Percentiles rank a stretch among this genome's conserved stretches.
Conservation (phyloP, 2,329 filamentous ascomycete species). For the Pezicula rhizophila region DNA sequence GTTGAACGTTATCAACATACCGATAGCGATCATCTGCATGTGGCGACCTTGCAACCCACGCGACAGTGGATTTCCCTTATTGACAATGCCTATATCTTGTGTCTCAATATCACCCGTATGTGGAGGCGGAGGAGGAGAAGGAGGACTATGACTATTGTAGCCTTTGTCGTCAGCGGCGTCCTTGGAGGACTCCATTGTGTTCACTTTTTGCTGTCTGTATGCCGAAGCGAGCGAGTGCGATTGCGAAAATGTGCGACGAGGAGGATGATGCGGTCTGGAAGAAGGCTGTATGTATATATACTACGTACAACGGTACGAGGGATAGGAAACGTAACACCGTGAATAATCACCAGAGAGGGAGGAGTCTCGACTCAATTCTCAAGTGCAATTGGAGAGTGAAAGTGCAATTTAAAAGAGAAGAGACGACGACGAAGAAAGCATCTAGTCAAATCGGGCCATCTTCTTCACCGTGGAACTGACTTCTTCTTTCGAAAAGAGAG, state of each 20-base stretch:
- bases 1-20: neutral
- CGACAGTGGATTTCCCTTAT: conserved; percentile 1
- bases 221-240: neutral
- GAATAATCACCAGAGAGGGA: no score
- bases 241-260: neutral
- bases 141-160: neutral
- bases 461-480: no score
- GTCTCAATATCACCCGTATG: neutral
- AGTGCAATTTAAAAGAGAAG: no score
- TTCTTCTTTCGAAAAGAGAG: no score
- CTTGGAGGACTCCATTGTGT: neutral
- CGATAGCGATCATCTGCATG: conserved; percentile 5
- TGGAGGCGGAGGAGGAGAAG: no score
- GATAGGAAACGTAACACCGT: no score
- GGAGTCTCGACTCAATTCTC: no score
- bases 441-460: no score
- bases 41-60: neutral
- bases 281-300: neutral
- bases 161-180: neutral
- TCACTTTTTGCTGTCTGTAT: neutral
- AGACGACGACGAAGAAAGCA: no score
- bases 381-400: no score
- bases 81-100: neutral
- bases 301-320: no score
- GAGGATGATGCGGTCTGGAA: neutral